These are phyloP conservation scores for Thymus quinquecostatus DNA, from an alignment of 257 asterid genomes.

Conservation along the genomic window DNA sequence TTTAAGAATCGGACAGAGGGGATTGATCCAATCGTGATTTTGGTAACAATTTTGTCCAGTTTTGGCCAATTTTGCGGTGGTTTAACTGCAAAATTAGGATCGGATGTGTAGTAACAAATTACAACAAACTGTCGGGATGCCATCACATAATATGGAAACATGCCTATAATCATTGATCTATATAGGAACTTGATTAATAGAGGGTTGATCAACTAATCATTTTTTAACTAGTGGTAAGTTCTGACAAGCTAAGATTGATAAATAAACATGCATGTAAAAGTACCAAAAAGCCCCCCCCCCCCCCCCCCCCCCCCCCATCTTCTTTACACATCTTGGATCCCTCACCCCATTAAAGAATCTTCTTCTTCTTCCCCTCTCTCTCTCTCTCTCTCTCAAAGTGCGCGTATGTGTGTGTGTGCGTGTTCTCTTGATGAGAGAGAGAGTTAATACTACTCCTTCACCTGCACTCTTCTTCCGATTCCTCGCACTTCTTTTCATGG, in stretches of 20 bases:
- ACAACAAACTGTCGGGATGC: no score
- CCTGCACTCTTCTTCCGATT: conserved; percentile 40
- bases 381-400: conserved; percentile 29
- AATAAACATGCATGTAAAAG: conserved; percentile 2
- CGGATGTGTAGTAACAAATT: no score
- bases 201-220: neutral
- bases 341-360: conserved; percentile 58
- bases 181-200: neutral
- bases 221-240: no score
- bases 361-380: conserved; percentile 35
- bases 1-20: no score
- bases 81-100: no score
- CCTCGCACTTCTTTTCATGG: conserved; percentile 60
- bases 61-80: no score
- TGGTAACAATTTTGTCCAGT: no score
- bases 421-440: conserved; percentile 43
- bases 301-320: conserved; percentile 2
- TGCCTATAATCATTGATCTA: neutral
- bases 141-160: no score
- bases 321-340: conserved; percentile 55
- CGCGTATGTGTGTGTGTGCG: neutral
- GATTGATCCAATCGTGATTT: no score
- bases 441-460: conserved; percentile 34
- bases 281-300: conserved; percentile 26
- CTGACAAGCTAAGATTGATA: conserved; percentile 12